phyloP scores from a whole-genome alignment of 768 basidiomycete genomes.

The Boletus subcaerulescens region DNA sequence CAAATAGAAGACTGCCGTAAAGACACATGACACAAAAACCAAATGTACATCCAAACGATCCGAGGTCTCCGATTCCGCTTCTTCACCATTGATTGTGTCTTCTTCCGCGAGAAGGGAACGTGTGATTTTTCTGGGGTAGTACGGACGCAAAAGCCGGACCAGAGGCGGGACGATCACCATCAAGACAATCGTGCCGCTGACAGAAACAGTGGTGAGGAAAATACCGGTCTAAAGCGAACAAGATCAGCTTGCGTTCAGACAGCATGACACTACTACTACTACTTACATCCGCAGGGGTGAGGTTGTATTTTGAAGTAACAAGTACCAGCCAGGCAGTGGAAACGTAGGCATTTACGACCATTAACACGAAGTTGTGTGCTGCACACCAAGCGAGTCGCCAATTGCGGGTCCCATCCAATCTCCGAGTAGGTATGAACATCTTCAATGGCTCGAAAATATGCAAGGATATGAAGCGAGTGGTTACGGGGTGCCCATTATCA shows the following conservation, averaged over 20 bases:
- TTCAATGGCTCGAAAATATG: slow-evolving; percentile 25
- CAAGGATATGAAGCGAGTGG: not conserved
- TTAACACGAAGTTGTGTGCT: slow-evolving; percentile 22
- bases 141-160: slow-evolving; percentile 23
- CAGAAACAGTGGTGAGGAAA: slow-evolving; percentile 15
- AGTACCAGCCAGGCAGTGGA: slow-evolving; percentile 16
- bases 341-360: slow-evolving; percentile 10
- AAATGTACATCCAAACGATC: slow-evolving; percentile 33
- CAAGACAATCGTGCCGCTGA: slow-evolving; percentile 14
- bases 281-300: slow-evolving; percentile 28
- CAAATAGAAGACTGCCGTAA: slow-evolving; percentile 12
- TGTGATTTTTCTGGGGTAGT: slow-evolving; percentile 11
- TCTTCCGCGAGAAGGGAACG: not conserved
- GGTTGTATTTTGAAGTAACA: slow-evolving; percentile 23
- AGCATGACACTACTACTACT: too few species aligned
- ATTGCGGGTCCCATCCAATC: slow-evolving; percentile 18
- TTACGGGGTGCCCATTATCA: not conserved
- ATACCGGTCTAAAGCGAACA: slow-evolving; percentile 24
- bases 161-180: slow-evolving; percentile 20
- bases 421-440: slow-evolving; percentile 18
- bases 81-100: not conserved
- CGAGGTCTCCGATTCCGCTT: slow-evolving; percentile 7
- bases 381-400: slow-evolving; percentile 32
- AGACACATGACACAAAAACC: slow-evolving; percentile 18
- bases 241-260: not conserved